Evolutionary conservation across 495 filamentous ascomycete species (phyloP).

Genomic region (Chaetomium tenue): DNA sequence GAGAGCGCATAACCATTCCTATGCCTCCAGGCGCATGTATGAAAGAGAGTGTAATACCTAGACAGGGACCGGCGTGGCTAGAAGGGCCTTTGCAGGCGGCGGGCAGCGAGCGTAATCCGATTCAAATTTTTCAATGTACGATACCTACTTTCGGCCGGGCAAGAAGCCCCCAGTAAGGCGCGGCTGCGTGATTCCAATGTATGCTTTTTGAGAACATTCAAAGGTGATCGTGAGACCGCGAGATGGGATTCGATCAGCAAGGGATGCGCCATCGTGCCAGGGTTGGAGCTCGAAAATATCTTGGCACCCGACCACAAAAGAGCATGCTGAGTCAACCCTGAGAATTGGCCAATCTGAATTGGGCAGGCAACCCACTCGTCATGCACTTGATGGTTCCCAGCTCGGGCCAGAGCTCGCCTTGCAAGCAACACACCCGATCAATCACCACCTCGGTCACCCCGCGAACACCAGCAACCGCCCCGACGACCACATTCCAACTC

Average conservation of each 20-base stretch:
- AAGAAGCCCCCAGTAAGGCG: too few relatives aligned
- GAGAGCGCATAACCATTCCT: neutral
- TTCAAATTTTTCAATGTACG: neutral
- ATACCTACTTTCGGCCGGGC: neutral
- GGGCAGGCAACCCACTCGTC: conserved; percentile 11
- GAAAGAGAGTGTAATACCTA: conserved; percentile 2
- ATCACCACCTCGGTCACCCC: conserved; percentile 17
- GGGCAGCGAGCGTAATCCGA: neutral
- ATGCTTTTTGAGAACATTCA: too few relatives aligned
- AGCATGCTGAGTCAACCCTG: conserved; percentile 18
- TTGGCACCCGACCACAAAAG: conserved; percentile 8
- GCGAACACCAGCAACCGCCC: conserved; percentile 27
- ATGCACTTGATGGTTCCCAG: conserved; percentile 21
- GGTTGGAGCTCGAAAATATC: conserved; percentile 11
- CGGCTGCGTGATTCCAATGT: too few relatives aligned
- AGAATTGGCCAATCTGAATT: conserved; percentile 17
- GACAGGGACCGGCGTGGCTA: neutral
- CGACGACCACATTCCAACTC: conserved; percentile 15
- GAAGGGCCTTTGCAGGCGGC: neutral
- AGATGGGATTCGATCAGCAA: neutral
- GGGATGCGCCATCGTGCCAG: neutral
- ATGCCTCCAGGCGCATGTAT: neutral
- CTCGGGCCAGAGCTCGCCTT: neutral
- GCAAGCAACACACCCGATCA: conserved; percentile 16
- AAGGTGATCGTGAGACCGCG: neutral